Evolutionary conservation across 2,329 filamentous ascomycete species (phyloP), one percentile per base, ranked within the genome.

Genomic region (Claviceps purpurea): DNA sequence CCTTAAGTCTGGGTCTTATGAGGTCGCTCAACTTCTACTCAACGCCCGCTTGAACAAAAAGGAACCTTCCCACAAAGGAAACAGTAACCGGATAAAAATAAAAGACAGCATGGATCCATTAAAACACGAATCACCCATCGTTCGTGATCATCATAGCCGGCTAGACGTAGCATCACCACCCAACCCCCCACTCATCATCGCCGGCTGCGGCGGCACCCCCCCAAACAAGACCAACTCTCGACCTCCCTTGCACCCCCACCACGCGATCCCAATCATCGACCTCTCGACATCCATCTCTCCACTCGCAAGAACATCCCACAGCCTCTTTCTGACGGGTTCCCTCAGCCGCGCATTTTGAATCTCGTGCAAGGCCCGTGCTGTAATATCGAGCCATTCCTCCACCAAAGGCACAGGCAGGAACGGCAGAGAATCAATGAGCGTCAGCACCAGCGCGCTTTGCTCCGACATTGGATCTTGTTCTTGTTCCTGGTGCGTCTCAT

Each of bases 251-350:
- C 73, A 75, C 11, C 82, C 86, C 90, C 90, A 95, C 90, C 90
- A 96, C 2, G 81, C 79, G 18, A 95, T 85, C 48, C 85, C 89
- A 37, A 86, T 76, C 42, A 84, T 80, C 6, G 87, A 84, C 54
- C 89, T 77, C 63, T 94, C 87, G 24, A 94, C 84, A 66, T 95
- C 89, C 81, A 95, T 85, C 69, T 95, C 89, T 3, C 89, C 89
- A 59, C 78, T 82, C 42, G 83, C 83, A 10, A 95, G 68, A 2
- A 89, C 77, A 53, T 93, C 83, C 82, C 87, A 89, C 65, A 94
- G 85, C 49, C 89, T 74, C 56, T 81, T 76, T 62, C 82, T 81
- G 40, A 83, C 87, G 2, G 73, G 70, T 47, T 82, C 76, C 44
- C 82, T 75, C 72, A 90, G 79, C 4, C 61, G 65, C 0, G 73